Base-by-base conservation (phyloP, 2,329 filamentous ascomycete species). In the Lithohypha guttulata region DNA sequence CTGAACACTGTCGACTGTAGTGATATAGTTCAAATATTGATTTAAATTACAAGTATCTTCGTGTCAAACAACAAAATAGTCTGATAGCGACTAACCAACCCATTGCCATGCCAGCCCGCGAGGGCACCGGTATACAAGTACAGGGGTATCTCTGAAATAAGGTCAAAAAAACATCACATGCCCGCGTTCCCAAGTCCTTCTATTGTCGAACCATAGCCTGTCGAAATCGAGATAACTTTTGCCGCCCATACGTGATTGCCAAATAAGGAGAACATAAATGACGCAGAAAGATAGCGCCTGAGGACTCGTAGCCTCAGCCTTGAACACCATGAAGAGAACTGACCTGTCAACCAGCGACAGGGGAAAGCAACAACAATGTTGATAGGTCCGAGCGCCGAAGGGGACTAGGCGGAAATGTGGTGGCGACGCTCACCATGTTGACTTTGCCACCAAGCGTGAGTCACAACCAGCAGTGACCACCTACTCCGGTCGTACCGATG, bases 401-500 rank as follows among this genome's bases (percentile, higher is more conserved):
- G n/a, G n/a, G n/a, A n/a, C n/a, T n/a, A n/a, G n/a, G n/a, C n/a
- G 18, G 14, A 31, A 31, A 18, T 17, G 26, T 7, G 20, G 26
- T 21, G 6, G 27, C 26, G 14, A 30, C 13, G 15, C n/a, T 23
- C 8, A 8, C 26, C 15, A 15, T 23, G 15, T 22, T 19, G 14
- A 9, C 20, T 30, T 39, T 18, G 27, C 35, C 35, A 31, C 26
- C n/a, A 10, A 31, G 11, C 14, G 14, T 39, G 35, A 39, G 35
- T 39, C 35, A 39, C 35, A 21, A 19, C 31, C 17, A 23, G 18
- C n/a, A 11, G 11, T 14, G 15, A n/a, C 5, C 7, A 4, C 15
- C 23, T 30, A 17, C n/a, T 4, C 33, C 9, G n/a, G n/a, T n/a
- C 35, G 35, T 19, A 58, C 54, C 32, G 58, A 58, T 41, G 72